Evolutionary conservation across 140 eudicot species (phyloP).

Genomic region (Stevia rebaudiana): DNA sequence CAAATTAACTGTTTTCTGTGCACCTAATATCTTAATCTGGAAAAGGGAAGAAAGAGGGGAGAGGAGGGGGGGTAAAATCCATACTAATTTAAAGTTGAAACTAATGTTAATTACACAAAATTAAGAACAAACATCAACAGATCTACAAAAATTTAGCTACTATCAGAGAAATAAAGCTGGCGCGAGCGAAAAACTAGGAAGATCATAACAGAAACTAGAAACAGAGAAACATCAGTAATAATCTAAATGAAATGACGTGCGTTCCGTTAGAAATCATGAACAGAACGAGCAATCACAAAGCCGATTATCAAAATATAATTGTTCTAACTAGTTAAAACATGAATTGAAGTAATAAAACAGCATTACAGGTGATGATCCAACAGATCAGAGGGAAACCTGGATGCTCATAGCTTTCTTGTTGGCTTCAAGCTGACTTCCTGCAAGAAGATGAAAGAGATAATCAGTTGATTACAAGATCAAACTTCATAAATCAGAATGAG

Average conservation of each 20-base stretch:
- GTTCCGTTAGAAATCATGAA: too few relatives aligned
- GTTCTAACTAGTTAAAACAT: background rate
- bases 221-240: too few relatives aligned
- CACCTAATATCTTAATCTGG: background rate
- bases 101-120: background rate
- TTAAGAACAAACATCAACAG: background rate
- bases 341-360: background rate
- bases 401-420: slow-evolving; percentile 89
- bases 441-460: background rate
- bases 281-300: background rate
- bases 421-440: slow-evolving; percentile 94
- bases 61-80: background rate
- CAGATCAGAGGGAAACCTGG: slow-evolving; percentile 49
- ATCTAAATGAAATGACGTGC: too few relatives aligned
- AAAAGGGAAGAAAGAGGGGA: too few relatives aligned
- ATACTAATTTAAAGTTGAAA: background rate
- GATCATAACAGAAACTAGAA: too few relatives aligned
- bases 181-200: too few relatives aligned
- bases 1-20: background rate
- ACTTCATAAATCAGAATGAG: background rate
- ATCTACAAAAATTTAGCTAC: slow-evolving; percentile 8
- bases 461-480: background rate
- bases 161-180: background rate
- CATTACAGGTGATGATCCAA: background rate
- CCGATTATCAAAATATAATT: background rate